Evolutionary conservation across 2,329 filamentous ascomycete genomes (phyloP), one percentile per base, ranked within the genome.

Genomic region (Monascus ruber): DNA sequence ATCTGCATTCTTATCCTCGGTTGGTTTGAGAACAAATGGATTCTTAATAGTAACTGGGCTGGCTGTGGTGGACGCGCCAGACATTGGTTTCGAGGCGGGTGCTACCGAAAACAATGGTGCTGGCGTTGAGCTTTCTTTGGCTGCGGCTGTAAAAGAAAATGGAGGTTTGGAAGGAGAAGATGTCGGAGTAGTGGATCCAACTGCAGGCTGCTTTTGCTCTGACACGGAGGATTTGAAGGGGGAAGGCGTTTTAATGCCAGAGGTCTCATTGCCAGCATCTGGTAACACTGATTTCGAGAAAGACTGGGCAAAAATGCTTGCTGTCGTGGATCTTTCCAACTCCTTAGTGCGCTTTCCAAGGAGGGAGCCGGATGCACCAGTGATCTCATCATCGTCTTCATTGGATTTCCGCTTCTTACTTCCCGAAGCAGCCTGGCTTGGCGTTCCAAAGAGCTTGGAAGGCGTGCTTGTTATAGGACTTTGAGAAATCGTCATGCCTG

Each of bases 251-350:
- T 33, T 33, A 8, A 31, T 31, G 8, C 29, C 29, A 31, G 37
- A 26, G 1, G 40, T 7, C 7, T 47, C 42, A 7, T 38, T 24
- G 5, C 35, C 39, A 36, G 47, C 36, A 7, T 48, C 46, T 3
- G 47, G 36, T 8, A 45, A 42, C 35, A 48, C 49, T 3, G 53
- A 51, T 24, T 48, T 46, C 2, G 51, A 55, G 17, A 56, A 56
- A 6, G 56, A 49, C 36, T 47, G 49, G 11, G 54, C 55, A 33
- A 58, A 59, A 6, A 58, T 53, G 40, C 40, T 56, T 7, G 55
- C 54, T 6, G 55, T 58, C 4, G 48, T 46, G 9, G 55, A 58
- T 28, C 47, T 44, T 10, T 48, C 48, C 17, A 27, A 11, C 6
- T 31, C 34, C 24, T 45, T 45, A 8, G 40, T 34, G 24, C 51